Base-by-base conservation (phyloP, 805 yeast species). In the Komagataella populi region DNA sequence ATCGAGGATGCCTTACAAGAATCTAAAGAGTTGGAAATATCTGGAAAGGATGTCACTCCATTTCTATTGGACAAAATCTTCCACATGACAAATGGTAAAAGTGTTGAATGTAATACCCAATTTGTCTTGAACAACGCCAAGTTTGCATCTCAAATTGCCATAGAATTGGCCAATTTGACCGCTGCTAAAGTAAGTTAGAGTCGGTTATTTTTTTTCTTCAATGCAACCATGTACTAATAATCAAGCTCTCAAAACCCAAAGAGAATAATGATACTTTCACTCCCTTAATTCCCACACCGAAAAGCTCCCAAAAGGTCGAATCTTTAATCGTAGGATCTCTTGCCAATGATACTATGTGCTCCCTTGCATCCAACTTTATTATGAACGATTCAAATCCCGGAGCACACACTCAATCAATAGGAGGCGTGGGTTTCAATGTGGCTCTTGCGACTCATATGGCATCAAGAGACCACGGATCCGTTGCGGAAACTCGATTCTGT, bases 341-440 rank as follows among this genome's bases (percentile, higher is more conserved):
- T 23, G 95, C 95, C 0, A 64, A 84, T 44, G 96, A 88, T 61
- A 70, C 86, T 0, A 77, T 83, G 4, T 78, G 87, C 55, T 70
- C 72, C 12, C 59, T 83, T 5, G 22, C 22, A 1, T 47, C 58
- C 1, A 23, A 24, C 1, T 56, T 62, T 1, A 58, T 56, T 16
- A 58, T 73, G 57, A 64, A 68, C 10, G 91, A 91, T 53, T 87
- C 96, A 2, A 84, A 84, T 56, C 93, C 93, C 0, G 89, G 93
- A 0, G 60, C 58, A 0, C 72, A 78, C 5, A 58, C 64, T 1
- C 72, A 81, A 2, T 70, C 83, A 0, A 62, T 87, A 6, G 96
- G 96, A 1, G 96, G 96, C 1, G 96, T 88, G 2, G 96, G 88
- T 0, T 81, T 76, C 62, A 88, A 89, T 58, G 81, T 88, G 14